Evolutionary conservation across 1,284 basidiomycete species (phyloP), one percentile per base, ranked within the genome.

Genomic region (Cutaneotrichosporon mucoides): DNA sequence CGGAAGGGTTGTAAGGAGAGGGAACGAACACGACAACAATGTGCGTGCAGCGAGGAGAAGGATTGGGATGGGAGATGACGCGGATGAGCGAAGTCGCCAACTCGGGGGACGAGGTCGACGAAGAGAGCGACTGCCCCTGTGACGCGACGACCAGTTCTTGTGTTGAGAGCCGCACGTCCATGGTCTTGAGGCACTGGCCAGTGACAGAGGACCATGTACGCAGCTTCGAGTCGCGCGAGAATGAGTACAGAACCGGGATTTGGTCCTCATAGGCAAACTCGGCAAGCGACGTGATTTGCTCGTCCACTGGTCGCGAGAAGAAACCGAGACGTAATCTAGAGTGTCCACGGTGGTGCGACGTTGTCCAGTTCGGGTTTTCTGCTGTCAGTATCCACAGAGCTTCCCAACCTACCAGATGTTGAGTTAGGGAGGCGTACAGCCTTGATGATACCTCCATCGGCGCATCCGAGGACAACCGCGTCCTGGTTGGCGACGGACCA

Each of bases 221-320:
- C 47, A 96, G 80, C 56, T 87, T 88, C 57, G 88, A 84, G 79
- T 96, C 92, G 58, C 91, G 82, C n/a, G 92, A 92, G 51, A 96
- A 82, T 1, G 91, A 88, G 84, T 90, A 94, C 16, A 88, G 78
- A 62, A 88, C 82, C 10, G 82, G 83, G 59, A 87, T 81, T 68
- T 89, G 85, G 34, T 70, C 68, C 2, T 63, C 59, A 11, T 65
- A 61, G 4, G 63, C 58, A 43, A 63, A 71, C 33, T 60, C 58
- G 13, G 71, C 69, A 43, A 73, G 69, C 5, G 72, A 71, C 42
- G 74, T 66, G 62, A 73, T 59, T 15, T 66, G 65, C 57, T 75
- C 73, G 57, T 71, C 70, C 9, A 63, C 55, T 2, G 61, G 56
- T 1, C 71, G 68, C 6, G 71, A 71, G 60, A 75, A 77, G n/a